A percentile compares a stretch with the other conserved stretches of the same genome.
Evolutionary conservation across 108 stramenopile genomes (phyloP).

Genomic region (Stephanodiscus triporus): DNA sequence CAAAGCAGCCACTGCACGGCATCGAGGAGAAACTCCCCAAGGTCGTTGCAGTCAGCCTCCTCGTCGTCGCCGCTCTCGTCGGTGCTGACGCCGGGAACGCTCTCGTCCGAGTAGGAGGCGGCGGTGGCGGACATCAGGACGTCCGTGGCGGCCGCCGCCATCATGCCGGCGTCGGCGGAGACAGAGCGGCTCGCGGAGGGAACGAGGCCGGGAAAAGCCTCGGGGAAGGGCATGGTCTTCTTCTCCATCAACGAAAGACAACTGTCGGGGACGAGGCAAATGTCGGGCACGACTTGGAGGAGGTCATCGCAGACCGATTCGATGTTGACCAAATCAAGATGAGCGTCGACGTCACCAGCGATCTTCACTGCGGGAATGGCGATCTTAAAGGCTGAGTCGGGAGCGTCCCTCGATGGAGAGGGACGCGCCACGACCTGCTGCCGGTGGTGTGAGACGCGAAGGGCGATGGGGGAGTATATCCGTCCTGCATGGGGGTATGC

Average conservation of each 20-base stretch:
- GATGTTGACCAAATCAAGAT: constrained; percentile 38
- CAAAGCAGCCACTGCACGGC: constrained; percentile 20
- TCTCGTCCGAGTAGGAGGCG: background rate
- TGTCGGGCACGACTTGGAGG: constrained; percentile 39
- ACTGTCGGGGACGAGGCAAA: constrained; percentile 19
- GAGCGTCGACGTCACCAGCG: constrained; percentile 62
- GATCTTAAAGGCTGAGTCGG: constrained; percentile 69
- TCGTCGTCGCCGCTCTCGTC: constrained; percentile 29
- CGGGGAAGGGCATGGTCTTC: constrained; percentile 49
- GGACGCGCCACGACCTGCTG: constrained; percentile 5
- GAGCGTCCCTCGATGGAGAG: constrained; percentile 11
- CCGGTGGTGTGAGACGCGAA: constrained; percentile 9
- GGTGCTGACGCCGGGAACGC: constrained; percentile 5
- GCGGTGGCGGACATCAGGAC: background rate
- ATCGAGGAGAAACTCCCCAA: constrained; percentile 31
- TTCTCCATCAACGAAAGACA: constrained; percentile 43
- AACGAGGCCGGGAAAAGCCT: constrained; percentile 10
- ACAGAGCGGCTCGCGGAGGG: too few species aligned
- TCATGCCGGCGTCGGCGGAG: background rate
- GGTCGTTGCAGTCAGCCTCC: constrained; percentile 29
- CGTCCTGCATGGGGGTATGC: background rate
- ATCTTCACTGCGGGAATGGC: constrained; percentile 93
- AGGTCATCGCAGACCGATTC: constrained; percentile 40
- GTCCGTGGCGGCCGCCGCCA: background rate
- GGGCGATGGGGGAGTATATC: background rate